These are phyloP conservation scores for Nigrospora sphaerica DNA, from an alignment of 2,329 filamentous ascomycete genomes.

Conservation along the genomic window DNA sequence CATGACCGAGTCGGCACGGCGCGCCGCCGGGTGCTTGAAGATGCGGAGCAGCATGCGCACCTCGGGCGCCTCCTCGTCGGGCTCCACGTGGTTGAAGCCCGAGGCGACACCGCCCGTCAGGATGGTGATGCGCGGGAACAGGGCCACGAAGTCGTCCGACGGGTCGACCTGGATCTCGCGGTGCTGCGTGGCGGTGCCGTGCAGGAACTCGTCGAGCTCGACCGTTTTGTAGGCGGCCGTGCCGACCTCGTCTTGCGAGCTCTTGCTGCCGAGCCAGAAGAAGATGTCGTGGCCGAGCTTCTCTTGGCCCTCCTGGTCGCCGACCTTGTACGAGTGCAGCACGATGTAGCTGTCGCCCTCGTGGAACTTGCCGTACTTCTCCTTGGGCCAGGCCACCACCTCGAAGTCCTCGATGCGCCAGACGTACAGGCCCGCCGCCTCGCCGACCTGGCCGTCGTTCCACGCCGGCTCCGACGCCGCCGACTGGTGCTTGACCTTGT, in stretches of 20 bases:
- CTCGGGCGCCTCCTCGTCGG: slow-evolving; percentile 31
- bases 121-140: slow-evolving; percentile 56
- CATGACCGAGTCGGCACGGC: slow-evolving; percentile 41
- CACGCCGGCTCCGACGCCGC: slow-evolving; percentile 60
- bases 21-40: slow-evolving; percentile 49
- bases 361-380: slow-evolving; percentile 53
- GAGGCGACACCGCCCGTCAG: slow-evolving; percentile 52
- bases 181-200: slow-evolving; percentile 55
- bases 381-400: slow-evolving; percentile 52
- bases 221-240: slow-evolving; percentile 66
- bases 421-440: slow-evolving; percentile 45
- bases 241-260: slow-evolving; percentile 61
- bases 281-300: slow-evolving; percentile 57
- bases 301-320: slow-evolving; percentile 30
- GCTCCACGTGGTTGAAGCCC: slow-evolving; percentile 58
- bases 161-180: slow-evolving; percentile 54
- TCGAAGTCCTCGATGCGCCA: slow-evolving; percentile 65
- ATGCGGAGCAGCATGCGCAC: slow-evolving; percentile 50
- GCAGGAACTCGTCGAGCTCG: slow-evolving; percentile 61
- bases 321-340: slow-evolving; percentile 50
- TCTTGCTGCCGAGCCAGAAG: slow-evolving; percentile 63
- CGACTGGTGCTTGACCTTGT: slow-evolving; percentile 61
- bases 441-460: slow-evolving; percentile 50
- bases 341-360: slow-evolving; percentile 65
- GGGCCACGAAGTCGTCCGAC: slow-evolving; percentile 50